A percentile compares a stretch with the other conserved stretches of the same genome.
These are phyloP conservation scores for Sarocladiaceae sp. DNA, from an alignment of 2,329 filamentous ascomycete species.

Conservation along the genomic window DNA sequence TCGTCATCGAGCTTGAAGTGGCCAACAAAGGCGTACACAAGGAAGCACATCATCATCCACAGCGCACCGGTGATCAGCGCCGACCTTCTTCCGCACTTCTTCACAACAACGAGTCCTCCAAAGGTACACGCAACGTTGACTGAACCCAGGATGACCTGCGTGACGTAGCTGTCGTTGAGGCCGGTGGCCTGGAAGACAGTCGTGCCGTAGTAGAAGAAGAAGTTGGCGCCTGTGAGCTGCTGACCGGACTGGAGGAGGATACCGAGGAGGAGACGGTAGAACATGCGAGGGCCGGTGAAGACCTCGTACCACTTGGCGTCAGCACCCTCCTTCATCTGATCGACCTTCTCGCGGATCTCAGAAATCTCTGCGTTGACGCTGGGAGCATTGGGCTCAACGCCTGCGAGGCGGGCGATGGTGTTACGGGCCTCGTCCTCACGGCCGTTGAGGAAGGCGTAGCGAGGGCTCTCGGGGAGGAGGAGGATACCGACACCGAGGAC, in stretches of 20 bases:
- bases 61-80: slow-evolving; percentile 57
- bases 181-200: slow-evolving; percentile 62
- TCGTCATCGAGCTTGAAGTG: slow-evolving; percentile 35
- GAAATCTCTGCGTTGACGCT: slow-evolving; percentile 41
- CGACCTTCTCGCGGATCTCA: slow-evolving; percentile 45
- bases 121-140: slow-evolving; percentile 65
- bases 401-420: slow-evolving; percentile 41
- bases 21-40: slow-evolving; percentile 44
- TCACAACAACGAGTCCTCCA: slow-evolving; percentile 57
- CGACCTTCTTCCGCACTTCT: slow-evolving; percentile 57
- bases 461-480: slow-evolving; percentile 48
- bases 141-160: slow-evolving; percentile 59
- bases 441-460: slow-evolving; percentile 42
- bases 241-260: slow-evolving; percentile 58
- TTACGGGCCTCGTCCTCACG: slow-evolving; percentile 40
- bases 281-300: slow-evolving; percentile 61
- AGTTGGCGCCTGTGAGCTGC: slow-evolving; percentile 63
- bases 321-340: slow-evolving; percentile 38
- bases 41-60: slow-evolving; percentile 51
- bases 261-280: slow-evolving; percentile 57
- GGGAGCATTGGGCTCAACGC: slow-evolving; percentile 30
- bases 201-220: slow-evolving; percentile 61
- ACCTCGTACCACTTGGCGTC: slow-evolving; percentile 51
- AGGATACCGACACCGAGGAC: slow-evolving; percentile 44
- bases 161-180: slow-evolving; percentile 58